Base-by-base conservation (phyloP, 1,284 basidiomycete species). In the Vanrija humicola region DNA sequence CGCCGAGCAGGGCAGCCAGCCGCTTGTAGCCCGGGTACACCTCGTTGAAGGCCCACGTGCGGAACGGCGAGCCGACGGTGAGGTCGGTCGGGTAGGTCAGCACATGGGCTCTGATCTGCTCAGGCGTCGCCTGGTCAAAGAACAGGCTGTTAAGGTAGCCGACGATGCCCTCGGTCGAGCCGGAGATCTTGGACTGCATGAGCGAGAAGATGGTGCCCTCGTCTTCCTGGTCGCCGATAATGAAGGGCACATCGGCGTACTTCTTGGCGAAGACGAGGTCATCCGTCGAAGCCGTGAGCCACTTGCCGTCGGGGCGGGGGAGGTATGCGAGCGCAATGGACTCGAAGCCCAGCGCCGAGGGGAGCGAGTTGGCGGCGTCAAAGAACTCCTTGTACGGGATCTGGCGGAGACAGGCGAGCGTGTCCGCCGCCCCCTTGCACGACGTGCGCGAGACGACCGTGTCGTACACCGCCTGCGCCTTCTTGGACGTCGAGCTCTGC, bases 241-340 rank as follows among this genome's bases (percentile, higher is more conserved):
- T 58, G 42, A 62, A 50, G 26, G 61, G 58, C 6, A 62, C 55
- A 2, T 55, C 48, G 3, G 58, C 61, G 39, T 54, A 58, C 44
- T 50, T 49, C 23, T 26, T 23, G 16, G 26, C 19, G 15, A 28
- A 18, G 38, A 55, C 28, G 1, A 62, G 49, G n/a, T 38, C 38
- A 42, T 63, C 52, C 38, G 82, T 79, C 50, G 77, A 67, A 18
- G 78, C 78, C 0, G 75, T 77, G 42, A 84, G 59, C 67, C 83
- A 80, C 0, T 74, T 70, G 1, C 83, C 83, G 57, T 84, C 83
- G 10, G 78, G 78, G 6, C 81, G 75, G 44, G 82, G 83, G n/a
- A 79, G 58, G 80, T 80, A 84, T 0, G 49, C 82, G 67, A 18
- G 61, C 65, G 56, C 52, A 6, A 62, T 40, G 15, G 55, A 55